Percentiles rank a stretch among this genome's conserved stretches.
Conservation (phyloP, 495 filamentous ascomycete genomes). For the Xylaria palmicola region DNA sequence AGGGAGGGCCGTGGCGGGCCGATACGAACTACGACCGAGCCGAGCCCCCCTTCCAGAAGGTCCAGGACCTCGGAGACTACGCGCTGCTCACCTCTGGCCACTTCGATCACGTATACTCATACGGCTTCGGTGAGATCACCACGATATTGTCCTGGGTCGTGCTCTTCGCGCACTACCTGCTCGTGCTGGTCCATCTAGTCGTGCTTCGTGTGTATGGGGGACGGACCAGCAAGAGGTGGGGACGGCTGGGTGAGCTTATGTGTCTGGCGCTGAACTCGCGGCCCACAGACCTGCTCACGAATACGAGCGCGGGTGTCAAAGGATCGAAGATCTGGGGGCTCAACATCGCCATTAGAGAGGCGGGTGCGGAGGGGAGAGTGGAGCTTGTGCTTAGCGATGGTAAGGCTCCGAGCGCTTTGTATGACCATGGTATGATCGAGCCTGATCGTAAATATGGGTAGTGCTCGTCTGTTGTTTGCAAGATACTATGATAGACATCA, state of each 20-base stretch:
- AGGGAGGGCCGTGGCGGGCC: neutral
- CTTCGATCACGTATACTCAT: neutral
- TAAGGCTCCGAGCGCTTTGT: neutral
- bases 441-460: neutral
- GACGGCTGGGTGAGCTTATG: neutral
- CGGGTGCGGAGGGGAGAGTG: neutral
- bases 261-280: neutral
- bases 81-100: neutral
- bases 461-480: neutral
- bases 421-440: neutral
- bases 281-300: neutral
- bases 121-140: neutral
- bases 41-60: neutral
- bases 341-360: neutral
- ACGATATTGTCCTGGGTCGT: neutral
- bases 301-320: neutral
- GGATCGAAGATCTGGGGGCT: neutral
- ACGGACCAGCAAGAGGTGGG: neutral
- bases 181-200: neutral
- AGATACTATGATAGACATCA: neutral
- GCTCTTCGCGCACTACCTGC: neutral
- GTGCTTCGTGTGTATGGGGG: neutral
- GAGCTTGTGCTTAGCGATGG: neutral
- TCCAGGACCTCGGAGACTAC: neutral
- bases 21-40: neutral